phyloP scores from a whole-genome alignment of 116 monocot genomes.

The Posidonia oceanica region DNA sequence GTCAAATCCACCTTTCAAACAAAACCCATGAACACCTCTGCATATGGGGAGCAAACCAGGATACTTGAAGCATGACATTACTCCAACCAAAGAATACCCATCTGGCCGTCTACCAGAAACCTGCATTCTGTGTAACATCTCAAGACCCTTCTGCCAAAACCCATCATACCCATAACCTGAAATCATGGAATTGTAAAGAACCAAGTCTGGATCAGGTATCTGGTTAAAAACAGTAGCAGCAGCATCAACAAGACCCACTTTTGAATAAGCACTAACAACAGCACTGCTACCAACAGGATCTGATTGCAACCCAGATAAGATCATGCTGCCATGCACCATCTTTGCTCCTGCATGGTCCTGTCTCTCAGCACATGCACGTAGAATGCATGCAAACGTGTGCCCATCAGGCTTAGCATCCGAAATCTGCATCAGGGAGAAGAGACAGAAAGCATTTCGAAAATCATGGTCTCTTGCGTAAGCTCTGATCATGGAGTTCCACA shows the following conservation, averaged over 20 bases:
- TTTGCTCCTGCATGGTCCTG: slow-evolving; percentile 10
- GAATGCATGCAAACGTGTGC: slow-evolving; percentile 46
- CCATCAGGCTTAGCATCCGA: slow-evolving; percentile 26
- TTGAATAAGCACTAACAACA: slow-evolving; percentile 35
- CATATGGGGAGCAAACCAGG: slow-evolving; percentile 16
- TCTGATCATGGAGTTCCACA: slow-evolving; percentile 62
- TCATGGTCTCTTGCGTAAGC: slow-evolving; percentile 29
- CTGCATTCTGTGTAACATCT: slow-evolving; percentile 33
- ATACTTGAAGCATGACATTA: slow-evolving; percentile 38
- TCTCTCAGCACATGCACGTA: slow-evolving; percentile 41
- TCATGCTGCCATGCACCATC: slow-evolving; percentile 17
- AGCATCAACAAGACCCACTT: slow-evolving; percentile 22
- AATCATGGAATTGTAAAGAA: slow-evolving; percentile 49
- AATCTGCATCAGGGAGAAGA: slow-evolving; percentile 33
- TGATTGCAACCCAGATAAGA: slow-evolving; percentile 21
- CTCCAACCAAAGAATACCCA: slow-evolving; percentile 53
- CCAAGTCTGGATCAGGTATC: slow-evolving; percentile 36
- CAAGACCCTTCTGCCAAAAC: slow-evolving; percentile 29
- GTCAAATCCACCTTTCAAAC: slow-evolving; percentile 41
- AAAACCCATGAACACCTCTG: slow-evolving; percentile 46
- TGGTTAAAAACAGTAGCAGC: slow-evolving; percentile 26
- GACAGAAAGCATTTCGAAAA: slow-evolving; percentile 16
- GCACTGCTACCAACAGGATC: slow-evolving; percentile 26
- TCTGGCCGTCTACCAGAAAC: slow-evolving; percentile 24
- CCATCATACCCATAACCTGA: slow-evolving; percentile 34